Conservation (phyloP, 345 rosid species). For the Orychophragmus violaceus region DNA sequence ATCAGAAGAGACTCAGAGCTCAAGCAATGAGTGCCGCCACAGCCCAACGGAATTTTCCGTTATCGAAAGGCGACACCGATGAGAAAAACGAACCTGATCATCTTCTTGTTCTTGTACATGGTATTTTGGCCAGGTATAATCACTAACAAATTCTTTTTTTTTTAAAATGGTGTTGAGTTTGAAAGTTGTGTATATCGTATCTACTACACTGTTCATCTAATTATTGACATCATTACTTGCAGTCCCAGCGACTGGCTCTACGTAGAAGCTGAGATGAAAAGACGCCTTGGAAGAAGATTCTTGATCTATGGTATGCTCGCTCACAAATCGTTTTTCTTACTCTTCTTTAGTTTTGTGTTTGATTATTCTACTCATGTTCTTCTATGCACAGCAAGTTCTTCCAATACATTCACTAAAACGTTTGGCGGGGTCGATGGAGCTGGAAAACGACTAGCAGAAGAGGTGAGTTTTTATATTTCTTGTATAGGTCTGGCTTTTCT, state of each 20-base stretch:
- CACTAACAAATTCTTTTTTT: not conserved
- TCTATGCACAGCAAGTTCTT: slow-evolving; percentile 70
- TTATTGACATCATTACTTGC: slow-evolving; percentile 30
- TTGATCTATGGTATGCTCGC: slow-evolving; percentile 57
- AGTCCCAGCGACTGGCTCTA: slow-evolving; percentile 96
- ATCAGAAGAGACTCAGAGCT: slow-evolving; percentile 43
- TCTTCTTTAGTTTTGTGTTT: not conserved
- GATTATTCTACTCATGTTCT: not conserved
- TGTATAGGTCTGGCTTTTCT: not conserved
- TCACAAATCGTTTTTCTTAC: not conserved
- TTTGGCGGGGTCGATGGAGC: slow-evolving; percentile 90
- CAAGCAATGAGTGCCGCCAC: slow-evolving; percentile 64
- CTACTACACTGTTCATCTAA: not conserved
- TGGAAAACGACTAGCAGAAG: slow-evolving; percentile 88
- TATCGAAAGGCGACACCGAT: slow-evolving; percentile 33
- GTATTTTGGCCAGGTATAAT: slow-evolving; percentile 89
- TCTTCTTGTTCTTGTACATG: slow-evolving; percentile 98
- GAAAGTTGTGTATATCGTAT: not conserved
- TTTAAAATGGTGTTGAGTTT: not conserved
- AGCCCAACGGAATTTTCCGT: slow-evolving; percentile 39
- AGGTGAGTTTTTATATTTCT: slow-evolving; percentile 42
- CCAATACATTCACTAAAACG: slow-evolving; percentile 71
- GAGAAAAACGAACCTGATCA: slow-evolving; percentile 71
- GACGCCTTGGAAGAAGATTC: slow-evolving; percentile 78
- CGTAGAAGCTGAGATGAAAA: slow-evolving; percentile 83